Percentiles rank a stretch among this genome's conserved stretches.
Conservation (phyloP, 176 grass and related monocot species). For the Aechmea fasciata region DNA sequence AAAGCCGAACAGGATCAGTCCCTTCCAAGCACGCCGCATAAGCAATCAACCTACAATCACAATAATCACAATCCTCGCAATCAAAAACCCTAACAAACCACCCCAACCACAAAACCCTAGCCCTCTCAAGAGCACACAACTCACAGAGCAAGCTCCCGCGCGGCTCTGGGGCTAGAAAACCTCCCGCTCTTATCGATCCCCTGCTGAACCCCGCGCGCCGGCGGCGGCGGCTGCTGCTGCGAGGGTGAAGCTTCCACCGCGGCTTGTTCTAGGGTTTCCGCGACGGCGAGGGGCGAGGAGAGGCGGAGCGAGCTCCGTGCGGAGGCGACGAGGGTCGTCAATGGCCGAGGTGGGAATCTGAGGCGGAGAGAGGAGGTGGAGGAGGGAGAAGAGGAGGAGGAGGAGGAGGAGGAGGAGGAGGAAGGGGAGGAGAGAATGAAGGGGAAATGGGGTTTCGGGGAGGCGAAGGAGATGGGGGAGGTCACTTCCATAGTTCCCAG, state of each 20-base stretch:
- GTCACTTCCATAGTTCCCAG: neutral
- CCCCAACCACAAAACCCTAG: neutral
- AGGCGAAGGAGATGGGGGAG: conserved; percentile 10
- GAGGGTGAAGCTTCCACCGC: neutral
- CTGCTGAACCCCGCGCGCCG: neutral
- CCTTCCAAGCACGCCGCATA: conserved; percentile 94
- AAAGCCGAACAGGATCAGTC: conserved; percentile 70
- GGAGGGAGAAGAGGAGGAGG: neutral
- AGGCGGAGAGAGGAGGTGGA: neutral
- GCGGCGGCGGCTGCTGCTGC: too few species aligned
- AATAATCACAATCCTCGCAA: conserved; percentile 10
- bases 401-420: neutral
- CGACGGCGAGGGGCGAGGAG: conserved; percentile 17
- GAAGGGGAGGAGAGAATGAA: neutral
- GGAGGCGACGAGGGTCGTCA: neutral
- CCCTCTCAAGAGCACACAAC: conserved; percentile 9
- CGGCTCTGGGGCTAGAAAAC: conserved; percentile 76
- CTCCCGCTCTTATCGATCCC: conserved; percentile 71
- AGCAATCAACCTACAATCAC: conserved; percentile 52
- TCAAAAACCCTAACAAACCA: neutral
- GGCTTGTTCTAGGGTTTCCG: conserved; percentile 16
- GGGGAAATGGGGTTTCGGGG: conserved; percentile 22
- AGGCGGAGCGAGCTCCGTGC: neutral
- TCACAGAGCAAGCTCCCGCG: conserved; percentile 93
- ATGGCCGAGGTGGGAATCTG: neutral